phyloP scores from a whole-genome alignment of 2,329 filamentous ascomycete genomes.

The Colletotrichum aenigma region DNA sequence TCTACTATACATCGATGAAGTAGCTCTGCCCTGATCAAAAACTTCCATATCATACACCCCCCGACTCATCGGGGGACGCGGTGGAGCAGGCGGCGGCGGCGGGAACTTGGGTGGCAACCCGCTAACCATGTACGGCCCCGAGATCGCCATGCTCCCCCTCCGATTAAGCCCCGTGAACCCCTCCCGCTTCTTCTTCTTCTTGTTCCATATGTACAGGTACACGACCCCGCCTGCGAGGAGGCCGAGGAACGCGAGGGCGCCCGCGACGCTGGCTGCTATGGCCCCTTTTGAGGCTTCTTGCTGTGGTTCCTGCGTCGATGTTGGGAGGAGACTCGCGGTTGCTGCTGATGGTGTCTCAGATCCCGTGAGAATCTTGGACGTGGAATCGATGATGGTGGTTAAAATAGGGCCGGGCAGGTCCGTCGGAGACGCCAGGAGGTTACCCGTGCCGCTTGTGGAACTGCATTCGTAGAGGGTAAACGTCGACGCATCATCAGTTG shows the following conservation, averaged over 20 bases:
- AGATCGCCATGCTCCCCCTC: background rate
- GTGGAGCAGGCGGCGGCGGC: background rate
- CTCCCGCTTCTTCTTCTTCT: background rate
- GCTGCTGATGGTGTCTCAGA: background rate
- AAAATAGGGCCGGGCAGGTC: background rate
- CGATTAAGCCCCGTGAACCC: background rate
- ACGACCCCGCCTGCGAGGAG: background rate
- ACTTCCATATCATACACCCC: background rate
- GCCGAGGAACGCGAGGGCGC: slow-evolving; percentile 1
- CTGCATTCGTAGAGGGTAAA: background rate
- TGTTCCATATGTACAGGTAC: background rate
- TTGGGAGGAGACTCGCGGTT: background rate
- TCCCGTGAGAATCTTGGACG: background rate
- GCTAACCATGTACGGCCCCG: background rate
- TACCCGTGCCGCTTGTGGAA: background rate
- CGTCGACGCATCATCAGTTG: background rate
- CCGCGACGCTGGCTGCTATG: background rate
- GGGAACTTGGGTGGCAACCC: background rate
- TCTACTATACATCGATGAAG: background rate
- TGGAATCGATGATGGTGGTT: background rate
- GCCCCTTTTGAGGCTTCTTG: background rate
- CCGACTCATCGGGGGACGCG: background rate
- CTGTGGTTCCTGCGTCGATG: background rate
- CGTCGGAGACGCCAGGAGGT: background rate
- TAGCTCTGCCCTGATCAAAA: background rate